Evolutionary conservation across 2,329 filamentous ascomycete species (phyloP), one percentile per base, ranked within the genome.

Genomic region (Exophiala calicioides): DNA sequence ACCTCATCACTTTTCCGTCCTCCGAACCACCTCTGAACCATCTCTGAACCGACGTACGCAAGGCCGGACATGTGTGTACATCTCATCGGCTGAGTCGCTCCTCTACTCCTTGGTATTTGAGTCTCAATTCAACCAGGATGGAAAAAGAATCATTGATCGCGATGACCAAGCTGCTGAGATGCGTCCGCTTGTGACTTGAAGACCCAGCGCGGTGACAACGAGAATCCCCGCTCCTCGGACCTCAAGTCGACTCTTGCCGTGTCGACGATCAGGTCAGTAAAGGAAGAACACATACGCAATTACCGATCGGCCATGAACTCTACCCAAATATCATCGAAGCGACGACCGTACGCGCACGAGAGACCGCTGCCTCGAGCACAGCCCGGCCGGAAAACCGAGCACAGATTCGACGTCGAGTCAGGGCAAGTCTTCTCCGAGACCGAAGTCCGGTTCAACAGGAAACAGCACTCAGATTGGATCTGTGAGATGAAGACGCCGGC

Each of bases 131-230:
- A 18, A 19, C 4, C 37, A 50, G 24, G 34, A 58, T 58, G 55
- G 43, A 53, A 39, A 58, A 58, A 34, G 55, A 54, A 43, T 47
- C 42, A n/a, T 47, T 58, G 10, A 46, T 58, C 29, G 42, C 45
- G 1, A 58, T 58, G 55, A 58, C 55, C 31, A 58, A 58, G 46
- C 50, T 54, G 26, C 53, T 58, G 7, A 52, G 52, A 40, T 47
- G 27, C 42, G 23, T 16, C 13, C 35, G 24, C 7, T 38, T 16
- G 30, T 26, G 18, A n/a, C 21, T 16, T 38, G 20, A 46, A 24
- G 30, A 8, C 18, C 24, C 21, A n/a, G n/a, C n/a, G n/a, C n/a
- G n/a, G n/a, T n/a, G n/a, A n/a, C n/a, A n/a, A n/a, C n/a, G n/a
- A n/a, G n/a, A n/a, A n/a, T n/a, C n/a, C n/a, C n/a, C n/a, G n/a